Percentiles rank a stretch among this genome's conserved stretches.
Evolutionary conservation across 2,329 filamentous ascomycete species (phyloP).

Genomic region (Fusarium buharicum): DNA sequence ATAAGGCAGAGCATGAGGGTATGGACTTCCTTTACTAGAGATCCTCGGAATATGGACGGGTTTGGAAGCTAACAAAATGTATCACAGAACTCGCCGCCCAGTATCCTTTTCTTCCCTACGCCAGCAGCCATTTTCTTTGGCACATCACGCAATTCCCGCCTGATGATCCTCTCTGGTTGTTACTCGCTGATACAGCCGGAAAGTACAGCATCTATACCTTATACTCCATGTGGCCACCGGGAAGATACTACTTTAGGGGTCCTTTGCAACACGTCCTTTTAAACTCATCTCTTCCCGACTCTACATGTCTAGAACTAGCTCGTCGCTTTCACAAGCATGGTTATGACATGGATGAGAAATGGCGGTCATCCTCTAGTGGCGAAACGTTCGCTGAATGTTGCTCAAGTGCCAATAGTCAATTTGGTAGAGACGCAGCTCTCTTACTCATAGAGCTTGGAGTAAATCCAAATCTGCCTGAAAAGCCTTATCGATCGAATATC

Average conservation of each 20-base stretch:
- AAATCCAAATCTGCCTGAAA: not conserved
- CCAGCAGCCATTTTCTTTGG: not conserved
- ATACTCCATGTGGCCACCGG: not conserved
- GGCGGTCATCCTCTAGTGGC: not conserved
- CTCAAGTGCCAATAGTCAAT: not conserved
- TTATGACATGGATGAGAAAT: constrained; percentile 8
- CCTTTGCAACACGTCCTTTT: not conserved
- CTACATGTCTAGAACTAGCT: not conserved
- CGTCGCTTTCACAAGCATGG: not conserved
- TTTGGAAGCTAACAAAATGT: not conserved
- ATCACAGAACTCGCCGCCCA: not conserved
- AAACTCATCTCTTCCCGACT: no score
- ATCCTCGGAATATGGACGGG: no score
- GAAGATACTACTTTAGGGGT: not conserved
- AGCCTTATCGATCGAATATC: not conserved
- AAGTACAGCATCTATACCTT: constrained; percentile 4
- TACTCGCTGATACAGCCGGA: not conserved
- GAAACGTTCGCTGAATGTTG: not conserved
- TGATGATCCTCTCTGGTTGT: not conserved
- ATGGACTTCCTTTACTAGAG: not conserved
- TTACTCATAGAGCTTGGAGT: constrained; percentile 2
- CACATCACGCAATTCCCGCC: not conserved
- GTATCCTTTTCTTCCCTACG: not conserved
- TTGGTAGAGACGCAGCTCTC: not conserved
- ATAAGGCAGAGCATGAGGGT: not conserved